Evolutionary conservation across 1,284 basidiomycete species (phyloP).

Genomic region (Apiotrichum laibachii): DNA sequence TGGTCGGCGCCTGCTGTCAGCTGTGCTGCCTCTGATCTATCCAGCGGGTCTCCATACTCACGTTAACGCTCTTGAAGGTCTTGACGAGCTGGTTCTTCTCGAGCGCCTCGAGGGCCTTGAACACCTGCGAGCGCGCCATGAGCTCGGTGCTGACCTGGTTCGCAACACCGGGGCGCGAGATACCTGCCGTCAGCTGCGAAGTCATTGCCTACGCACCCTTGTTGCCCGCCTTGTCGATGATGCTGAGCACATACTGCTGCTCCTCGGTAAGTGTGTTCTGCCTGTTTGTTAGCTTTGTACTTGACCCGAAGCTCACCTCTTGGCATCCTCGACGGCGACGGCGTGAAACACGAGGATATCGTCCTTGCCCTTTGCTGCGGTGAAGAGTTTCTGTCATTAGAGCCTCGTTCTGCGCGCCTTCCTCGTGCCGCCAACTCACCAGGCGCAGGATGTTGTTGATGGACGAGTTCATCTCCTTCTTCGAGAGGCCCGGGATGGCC

Average conservation of each 20-base stretch:
- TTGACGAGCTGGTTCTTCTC: constrained; percentile 45
- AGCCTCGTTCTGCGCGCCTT: not conserved
- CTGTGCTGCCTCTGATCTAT: not conserved
- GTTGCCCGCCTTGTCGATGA: constrained; percentile 26
- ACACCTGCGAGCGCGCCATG: constrained; percentile 33
- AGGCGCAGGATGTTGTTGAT: constrained; percentile 26
- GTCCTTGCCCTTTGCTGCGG: constrained; percentile 25
- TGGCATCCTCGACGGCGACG: constrained; percentile 33
- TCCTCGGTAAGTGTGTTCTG: constrained; percentile 38
- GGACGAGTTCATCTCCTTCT: constrained; percentile 24
- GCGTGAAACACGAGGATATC: constrained; percentile 31
- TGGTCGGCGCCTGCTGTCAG: constrained; percentile 39
- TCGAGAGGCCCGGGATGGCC: constrained; percentile 28
- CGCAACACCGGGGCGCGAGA: constrained; percentile 23
- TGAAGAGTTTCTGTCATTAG: constrained; percentile 20
- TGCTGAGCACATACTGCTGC: constrained; percentile 36
- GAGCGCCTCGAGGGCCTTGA: constrained; percentile 39
- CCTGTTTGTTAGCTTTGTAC: constrained; percentile 15
- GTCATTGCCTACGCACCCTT: constrained; percentile 13
- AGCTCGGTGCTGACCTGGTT: constrained; percentile 34
- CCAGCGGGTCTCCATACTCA: constrained; percentile 19
- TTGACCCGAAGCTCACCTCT: constrained; percentile 26
- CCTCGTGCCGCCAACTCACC: constrained; percentile 14
- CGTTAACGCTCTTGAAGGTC: constrained; percentile 47
- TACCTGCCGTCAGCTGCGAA: constrained; percentile 23